phyloP scores from a whole-genome alignment of 495 filamentous ascomycete species.

The Thermothielavioides terrestris region DNA sequence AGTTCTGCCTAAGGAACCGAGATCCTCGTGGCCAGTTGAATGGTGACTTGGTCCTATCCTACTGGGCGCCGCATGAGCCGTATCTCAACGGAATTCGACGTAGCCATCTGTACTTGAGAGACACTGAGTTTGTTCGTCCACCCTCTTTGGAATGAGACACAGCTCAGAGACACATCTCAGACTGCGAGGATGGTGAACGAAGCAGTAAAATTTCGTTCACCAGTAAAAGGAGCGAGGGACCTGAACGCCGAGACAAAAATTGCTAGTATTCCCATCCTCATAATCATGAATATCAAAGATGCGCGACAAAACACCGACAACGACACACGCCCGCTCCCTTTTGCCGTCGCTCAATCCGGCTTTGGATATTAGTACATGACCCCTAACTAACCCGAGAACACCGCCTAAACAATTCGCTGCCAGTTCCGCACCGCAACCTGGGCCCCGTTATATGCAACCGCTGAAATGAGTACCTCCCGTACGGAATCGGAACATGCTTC shows the following conservation, averaged over 20 bases:
- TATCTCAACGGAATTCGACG: too few species aligned
- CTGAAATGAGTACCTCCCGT: not conserved
- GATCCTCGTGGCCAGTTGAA: too few species aligned
- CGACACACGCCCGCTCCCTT: conserved; percentile 1
- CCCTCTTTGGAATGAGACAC: too few species aligned
- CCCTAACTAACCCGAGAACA: not conserved
- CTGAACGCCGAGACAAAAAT: not conserved
- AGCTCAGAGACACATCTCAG: too few species aligned
- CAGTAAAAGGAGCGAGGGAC: not conserved
- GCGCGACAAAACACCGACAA: conserved; percentile 4
- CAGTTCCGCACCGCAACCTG: not conserved
- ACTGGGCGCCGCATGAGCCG: too few species aligned
- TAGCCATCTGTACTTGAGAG: too few species aligned
- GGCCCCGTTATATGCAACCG: not conserved
- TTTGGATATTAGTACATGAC: conserved; percentile 8
- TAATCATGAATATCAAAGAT: conserved; percentile 10
- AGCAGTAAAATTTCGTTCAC: too few species aligned
- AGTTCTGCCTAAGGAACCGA: too few species aligned
- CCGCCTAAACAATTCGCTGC: not conserved
- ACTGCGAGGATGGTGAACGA: too few species aligned
- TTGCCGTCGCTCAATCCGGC: conserved; percentile 1
- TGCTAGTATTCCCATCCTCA: conserved; percentile 4
- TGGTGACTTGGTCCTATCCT: too few species aligned
- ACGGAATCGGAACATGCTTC: conserved; percentile 1
- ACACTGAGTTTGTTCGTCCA: too few species aligned